Evolutionary conservation across 495 filamentous ascomycete species (phyloP).

Genomic region (Rostrohypoxylon terebratum): DNA sequence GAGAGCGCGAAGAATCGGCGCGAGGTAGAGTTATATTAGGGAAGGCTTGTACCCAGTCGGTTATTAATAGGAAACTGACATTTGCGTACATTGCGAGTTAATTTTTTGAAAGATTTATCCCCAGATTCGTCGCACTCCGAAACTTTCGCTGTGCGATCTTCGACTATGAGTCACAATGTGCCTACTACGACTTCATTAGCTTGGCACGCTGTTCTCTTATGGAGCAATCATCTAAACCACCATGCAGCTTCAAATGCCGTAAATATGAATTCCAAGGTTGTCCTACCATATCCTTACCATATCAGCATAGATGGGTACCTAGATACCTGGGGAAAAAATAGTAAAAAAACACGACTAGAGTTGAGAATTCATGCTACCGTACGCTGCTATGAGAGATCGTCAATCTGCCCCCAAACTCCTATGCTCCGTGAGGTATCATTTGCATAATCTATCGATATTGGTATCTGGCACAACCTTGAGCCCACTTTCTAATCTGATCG

Average conservation of each 20-base stretch:
- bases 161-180: too few species aligned
- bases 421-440: constrained; percentile 35
- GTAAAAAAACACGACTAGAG: constrained; percentile 8
- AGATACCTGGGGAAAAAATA: not conserved
- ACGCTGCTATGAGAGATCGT: constrained; percentile 12
- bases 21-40: constrained; percentile 64
- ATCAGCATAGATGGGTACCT: not conserved
- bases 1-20: constrained; percentile 74
- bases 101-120: too few species aligned
- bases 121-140: too few species aligned
- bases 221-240: not conserved
- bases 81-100: not conserved
- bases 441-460: constrained; percentile 9
- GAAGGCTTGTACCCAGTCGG: not conserved
- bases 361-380: constrained; percentile 15
- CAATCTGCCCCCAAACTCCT: constrained; percentile 17
- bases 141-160: too few species aligned
- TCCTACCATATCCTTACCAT: not conserved
- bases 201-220: not conserved
- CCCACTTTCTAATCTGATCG: not conserved
- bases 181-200: not conserved
- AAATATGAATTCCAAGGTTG: too few species aligned
- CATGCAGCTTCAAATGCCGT: not conserved
- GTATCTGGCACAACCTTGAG: constrained; percentile 7
- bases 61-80: not conserved